Evolutionary conservation across 495 filamentous ascomycete species (phyloP).

Genomic region (Cenococcum geophilum): DNA sequence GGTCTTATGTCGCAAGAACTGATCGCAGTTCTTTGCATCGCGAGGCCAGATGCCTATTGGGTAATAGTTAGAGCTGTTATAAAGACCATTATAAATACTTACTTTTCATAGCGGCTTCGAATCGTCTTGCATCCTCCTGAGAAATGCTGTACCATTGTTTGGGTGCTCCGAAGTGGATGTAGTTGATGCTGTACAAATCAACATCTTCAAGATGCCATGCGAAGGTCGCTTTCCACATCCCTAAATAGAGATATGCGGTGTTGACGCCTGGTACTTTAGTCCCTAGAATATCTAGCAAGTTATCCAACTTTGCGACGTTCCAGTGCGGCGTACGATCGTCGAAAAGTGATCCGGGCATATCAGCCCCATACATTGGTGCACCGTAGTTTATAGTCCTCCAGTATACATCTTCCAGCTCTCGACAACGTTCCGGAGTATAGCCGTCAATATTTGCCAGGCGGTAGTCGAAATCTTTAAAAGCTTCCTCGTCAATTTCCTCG

Average conservation of each 20-base stretch:
- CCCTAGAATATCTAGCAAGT: constrained; percentile 87
- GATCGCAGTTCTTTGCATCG: constrained; percentile 93
- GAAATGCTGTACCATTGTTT: constrained; percentile 99
- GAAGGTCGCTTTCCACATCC: constrained; percentile 99
- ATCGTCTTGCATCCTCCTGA: constrained; percentile 86
- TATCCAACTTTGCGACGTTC: constrained; percentile 92
- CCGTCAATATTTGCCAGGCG: constrained; percentile 72
- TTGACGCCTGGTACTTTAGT: constrained; percentile 96
- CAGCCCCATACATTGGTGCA: constrained; percentile 89
- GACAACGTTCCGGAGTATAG: constrained; percentile 82
- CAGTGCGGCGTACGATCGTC: constrained; percentile 76
- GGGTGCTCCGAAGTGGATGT: constrained; percentile 95
- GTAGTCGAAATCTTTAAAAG: constrained; percentile 86
- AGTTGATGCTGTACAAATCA: constrained; percentile 99
- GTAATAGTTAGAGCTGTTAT: not conserved
- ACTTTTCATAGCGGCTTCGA: constrained; percentile 92
- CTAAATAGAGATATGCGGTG: constrained; percentile 95
- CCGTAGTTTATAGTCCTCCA: constrained; percentile 96
- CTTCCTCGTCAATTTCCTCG: constrained; percentile 72
- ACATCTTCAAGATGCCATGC: constrained; percentile 99
- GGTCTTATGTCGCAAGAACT: constrained; percentile 95
- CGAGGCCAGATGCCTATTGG: constrained; percentile 70
- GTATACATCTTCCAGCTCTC: constrained; percentile 87
- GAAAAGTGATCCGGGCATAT: constrained; percentile 95
- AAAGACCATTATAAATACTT: constrained; percentile 18